Base-by-base conservation (phyloP, 176 grass and related monocot genomes). In the Saccharum officinarum region DNA sequence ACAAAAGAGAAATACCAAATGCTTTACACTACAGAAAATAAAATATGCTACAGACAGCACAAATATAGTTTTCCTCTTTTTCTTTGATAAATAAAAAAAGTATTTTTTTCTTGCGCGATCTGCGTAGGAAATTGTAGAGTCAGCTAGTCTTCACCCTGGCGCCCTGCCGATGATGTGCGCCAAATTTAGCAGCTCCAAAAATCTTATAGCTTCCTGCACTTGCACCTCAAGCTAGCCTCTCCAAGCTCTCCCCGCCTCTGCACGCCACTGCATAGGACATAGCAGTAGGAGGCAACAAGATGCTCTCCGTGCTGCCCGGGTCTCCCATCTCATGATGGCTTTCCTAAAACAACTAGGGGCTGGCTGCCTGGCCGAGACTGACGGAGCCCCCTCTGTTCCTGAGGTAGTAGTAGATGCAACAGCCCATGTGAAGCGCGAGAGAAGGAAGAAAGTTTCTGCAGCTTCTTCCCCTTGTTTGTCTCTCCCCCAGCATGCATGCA, bases 291-390 rank as follows among this genome's bases (percentile, higher is more conserved):
- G 33, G 33, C 33, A 34, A 34, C 33, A 34, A 34, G 33, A 34
- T 34, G 33, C 33, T 34, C 28, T 28, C 28, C 28, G 28, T 28
- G 28, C 28, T 28, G 28, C 28, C 28, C 28, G 28, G 28, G 28
- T 28, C 28, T 28, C 28, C 28, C 28, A 28, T 33, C 66, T 52
- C 66, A 54, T 86, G 69, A 77, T 82, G 88, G 60, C 88, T 47
- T 83, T 90, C 59, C 84, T 33, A 69, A 86, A 86, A 86, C 67
- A 16, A 80, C 77, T 57, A 74, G 63, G 78, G 1, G 54, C 20
- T 4, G 17, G 18, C 15, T 52, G 55, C 22, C 57, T 61, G 8
- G 57, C 18, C 22, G 55, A 59, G n/a, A 26, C 57, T 11, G n/a
- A 62, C 23, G 4, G 59, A 62, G 6, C 4, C 63, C 4, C 63